Evolutionary conservation across 805 yeast species (phyloP).

Genomic region (Starmera amethionina): DNA sequence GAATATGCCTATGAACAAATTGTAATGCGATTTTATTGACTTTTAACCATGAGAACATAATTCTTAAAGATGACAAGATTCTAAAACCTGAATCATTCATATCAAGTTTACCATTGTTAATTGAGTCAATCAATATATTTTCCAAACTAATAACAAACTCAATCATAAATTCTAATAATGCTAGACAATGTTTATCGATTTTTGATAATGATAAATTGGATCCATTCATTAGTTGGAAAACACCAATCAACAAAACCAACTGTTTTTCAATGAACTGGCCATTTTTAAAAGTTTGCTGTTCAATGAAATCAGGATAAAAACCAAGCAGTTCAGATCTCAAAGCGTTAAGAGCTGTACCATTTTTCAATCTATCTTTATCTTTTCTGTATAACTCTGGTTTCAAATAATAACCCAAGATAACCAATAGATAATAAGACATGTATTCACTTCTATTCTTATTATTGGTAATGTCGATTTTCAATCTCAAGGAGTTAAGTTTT

Average conservation of each 20-base stretch:
- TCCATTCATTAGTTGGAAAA: constrained; percentile 18
- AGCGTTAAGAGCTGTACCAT: constrained; percentile 19
- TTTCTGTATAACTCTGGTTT: constrained; percentile 31
- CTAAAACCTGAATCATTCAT: constrained; percentile 7
- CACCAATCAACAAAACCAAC: constrained; percentile 27
- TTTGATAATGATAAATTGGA: background rate
- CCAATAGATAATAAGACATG: constrained; percentile 18
- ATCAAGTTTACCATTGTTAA: constrained; percentile 12
- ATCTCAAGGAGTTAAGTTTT: constrained; percentile 16
- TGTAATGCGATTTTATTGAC: constrained; percentile 34
- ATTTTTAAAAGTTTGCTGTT: constrained; percentile 5
- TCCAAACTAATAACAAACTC: constrained; percentile 28
- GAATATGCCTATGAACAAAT: constrained; percentile 21
- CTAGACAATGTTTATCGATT: background rate
- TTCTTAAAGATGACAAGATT: constrained; percentile 32
- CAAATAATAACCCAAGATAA: constrained; percentile 33
- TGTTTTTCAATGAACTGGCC: constrained; percentile 21
- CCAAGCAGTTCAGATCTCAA: constrained; percentile 25
- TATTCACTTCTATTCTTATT: constrained; percentile 9
- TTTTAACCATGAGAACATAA: constrained; percentile 49
- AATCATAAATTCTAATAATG: constrained; percentile 23
- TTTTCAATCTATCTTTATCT: constrained; percentile 14
- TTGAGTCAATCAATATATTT: constrained; percentile 20
- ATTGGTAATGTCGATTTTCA: constrained; percentile 4
- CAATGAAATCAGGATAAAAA: constrained; percentile 12